phyloP scores from a whole-genome alignment of 805 yeast species.

The Starmera caribaea region DNA sequence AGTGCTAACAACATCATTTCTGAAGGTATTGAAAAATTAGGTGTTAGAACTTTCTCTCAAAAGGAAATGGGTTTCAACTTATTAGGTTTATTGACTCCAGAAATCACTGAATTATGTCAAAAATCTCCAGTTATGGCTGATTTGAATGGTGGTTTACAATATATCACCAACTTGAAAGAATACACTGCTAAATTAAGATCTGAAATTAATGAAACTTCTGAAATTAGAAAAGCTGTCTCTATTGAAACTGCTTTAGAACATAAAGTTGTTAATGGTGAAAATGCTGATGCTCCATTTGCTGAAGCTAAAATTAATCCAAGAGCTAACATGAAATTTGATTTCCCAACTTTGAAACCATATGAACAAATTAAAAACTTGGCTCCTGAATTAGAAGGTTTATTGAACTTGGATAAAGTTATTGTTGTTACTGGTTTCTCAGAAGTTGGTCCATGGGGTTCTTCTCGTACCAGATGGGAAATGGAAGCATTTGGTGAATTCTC shows the following conservation, averaged over 20 bases:
- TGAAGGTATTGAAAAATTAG: constrained; percentile 90
- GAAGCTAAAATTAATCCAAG: constrained; percentile 80
- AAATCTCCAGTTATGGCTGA: constrained; percentile 95
- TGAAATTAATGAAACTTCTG: constrained; percentile 70
- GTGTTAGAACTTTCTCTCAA: constrained; percentile 97
- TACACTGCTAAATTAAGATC: constrained; percentile 72
- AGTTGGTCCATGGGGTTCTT: constrained; percentile 99
- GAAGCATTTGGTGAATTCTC: constrained; percentile 93
- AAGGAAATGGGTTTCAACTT: constrained; percentile 99
- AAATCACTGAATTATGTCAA: constrained; percentile 79
- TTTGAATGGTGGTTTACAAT: constrained; percentile 97
- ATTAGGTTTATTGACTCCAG: constrained; percentile 86
- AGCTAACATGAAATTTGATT: constrained; percentile 87
- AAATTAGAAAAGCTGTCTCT: constrained; percentile 90
- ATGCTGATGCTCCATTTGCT: constrained; percentile 78
- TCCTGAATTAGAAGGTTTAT: constrained; percentile 77
- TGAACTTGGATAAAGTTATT: constrained; percentile 84
- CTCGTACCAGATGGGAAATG: constrained; percentile 99
- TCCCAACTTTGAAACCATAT: constrained; percentile 81
- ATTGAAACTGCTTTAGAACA: constrained; percentile 84
- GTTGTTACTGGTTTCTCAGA: constrained; percentile 98
- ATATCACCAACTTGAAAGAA: constrained; percentile 83
- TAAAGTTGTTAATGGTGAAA: constrained; percentile 75
- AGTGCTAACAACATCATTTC: constrained; percentile 94
- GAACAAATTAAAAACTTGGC: constrained; percentile 59